These are phyloP conservation scores for Endotrypanum monterogeii DNA, from an alignment of 208 protist species.

Conservation along the genomic window DNA sequence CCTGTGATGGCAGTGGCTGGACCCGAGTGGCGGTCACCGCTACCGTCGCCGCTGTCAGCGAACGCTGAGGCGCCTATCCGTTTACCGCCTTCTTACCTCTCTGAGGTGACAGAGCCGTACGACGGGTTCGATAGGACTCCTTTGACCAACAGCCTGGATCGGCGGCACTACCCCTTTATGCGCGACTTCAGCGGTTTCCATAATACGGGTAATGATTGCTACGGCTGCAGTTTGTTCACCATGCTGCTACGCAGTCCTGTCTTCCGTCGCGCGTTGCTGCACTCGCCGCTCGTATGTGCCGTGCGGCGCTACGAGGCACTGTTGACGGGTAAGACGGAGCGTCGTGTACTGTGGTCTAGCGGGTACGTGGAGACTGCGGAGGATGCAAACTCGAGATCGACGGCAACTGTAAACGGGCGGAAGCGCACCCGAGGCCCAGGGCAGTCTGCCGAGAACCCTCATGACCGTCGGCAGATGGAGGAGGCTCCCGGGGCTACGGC, in stretches of 20 bases:
- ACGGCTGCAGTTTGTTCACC: slow-evolving; percentile 82
- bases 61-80: neutral
- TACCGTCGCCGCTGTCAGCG: neutral
- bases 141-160: neutral
- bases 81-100: neutral
- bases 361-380: slow-evolving; percentile 14
- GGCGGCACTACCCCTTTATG: slow-evolving; percentile 2
- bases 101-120: neutral
- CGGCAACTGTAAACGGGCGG: neutral
- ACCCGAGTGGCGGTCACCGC: slow-evolving; percentile 1
- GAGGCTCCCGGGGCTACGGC: slow-evolving; percentile 7
- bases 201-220: slow-evolving; percentile 82
- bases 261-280: slow-evolving; percentile 49
- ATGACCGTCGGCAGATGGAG: neutral
- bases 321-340: slow-evolving; percentile 3
- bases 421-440: slow-evolving; percentile 2
- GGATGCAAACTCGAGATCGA: neutral
- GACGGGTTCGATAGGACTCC: neutral
- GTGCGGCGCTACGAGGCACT: slow-evolving; percentile 24
- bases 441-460: neutral
- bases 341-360: slow-evolving; percentile 22
- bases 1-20: neutral
- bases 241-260: slow-evolving; percentile 63
- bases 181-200: slow-evolving; percentile 72
- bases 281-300: slow-evolving; percentile 29